phyloP scores from a whole-genome alignment of 2,329 filamentous ascomycete genomes.

The Cercospora sojina region DNA sequence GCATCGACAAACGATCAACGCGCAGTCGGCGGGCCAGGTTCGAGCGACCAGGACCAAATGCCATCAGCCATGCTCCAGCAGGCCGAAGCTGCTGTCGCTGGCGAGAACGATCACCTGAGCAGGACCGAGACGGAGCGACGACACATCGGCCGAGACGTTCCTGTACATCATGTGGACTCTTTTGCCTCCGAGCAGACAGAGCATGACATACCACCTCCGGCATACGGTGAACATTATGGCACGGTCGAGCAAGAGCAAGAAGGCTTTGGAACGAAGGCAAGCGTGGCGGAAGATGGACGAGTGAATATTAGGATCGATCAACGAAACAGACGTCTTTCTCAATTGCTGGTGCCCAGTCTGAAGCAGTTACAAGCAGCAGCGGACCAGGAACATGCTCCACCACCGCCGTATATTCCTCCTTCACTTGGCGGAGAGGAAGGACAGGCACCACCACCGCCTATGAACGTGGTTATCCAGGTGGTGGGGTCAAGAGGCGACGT shows the following conservation, averaged over 20 bases:
- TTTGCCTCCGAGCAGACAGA: slow-evolving; percentile 18
- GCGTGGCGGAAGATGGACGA: slow-evolving; percentile 64
- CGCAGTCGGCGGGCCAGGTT: not conserved
- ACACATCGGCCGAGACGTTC: slow-evolving; percentile 33
- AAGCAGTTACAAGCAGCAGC: slow-evolving; percentile 53
- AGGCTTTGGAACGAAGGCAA: slow-evolving; percentile 43
- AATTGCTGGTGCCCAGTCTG: slow-evolving; percentile 65
- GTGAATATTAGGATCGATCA: slow-evolving; percentile 79
- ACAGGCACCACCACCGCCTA: slow-evolving; percentile 51
- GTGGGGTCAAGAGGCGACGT: slow-evolving; percentile 53
- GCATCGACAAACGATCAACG: slow-evolving; percentile 14
- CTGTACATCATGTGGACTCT: slow-evolving; percentile 16
- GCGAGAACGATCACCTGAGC: slow-evolving; percentile 21
- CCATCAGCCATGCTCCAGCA: slow-evolving; percentile 33
- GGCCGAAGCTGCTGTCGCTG: slow-evolving; percentile 31
- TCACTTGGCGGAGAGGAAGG: slow-evolving; percentile 65
- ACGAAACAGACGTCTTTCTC: slow-evolving; percentile 63
- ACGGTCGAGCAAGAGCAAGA: slow-evolving; percentile 41
- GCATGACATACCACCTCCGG: slow-evolving; percentile 39
- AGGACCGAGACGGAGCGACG: slow-evolving; percentile 23
- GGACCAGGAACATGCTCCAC: slow-evolving; percentile 51
- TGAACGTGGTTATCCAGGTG: slow-evolving; percentile 52
- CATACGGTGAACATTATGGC: slow-evolving; percentile 43
- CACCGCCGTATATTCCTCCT: slow-evolving; percentile 71
- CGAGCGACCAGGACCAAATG: slow-evolving; percentile 14